These are phyloP conservation scores for Jacaranda copaia DNA, from an alignment of 257 asterid species.

Conservation along the genomic window DNA sequence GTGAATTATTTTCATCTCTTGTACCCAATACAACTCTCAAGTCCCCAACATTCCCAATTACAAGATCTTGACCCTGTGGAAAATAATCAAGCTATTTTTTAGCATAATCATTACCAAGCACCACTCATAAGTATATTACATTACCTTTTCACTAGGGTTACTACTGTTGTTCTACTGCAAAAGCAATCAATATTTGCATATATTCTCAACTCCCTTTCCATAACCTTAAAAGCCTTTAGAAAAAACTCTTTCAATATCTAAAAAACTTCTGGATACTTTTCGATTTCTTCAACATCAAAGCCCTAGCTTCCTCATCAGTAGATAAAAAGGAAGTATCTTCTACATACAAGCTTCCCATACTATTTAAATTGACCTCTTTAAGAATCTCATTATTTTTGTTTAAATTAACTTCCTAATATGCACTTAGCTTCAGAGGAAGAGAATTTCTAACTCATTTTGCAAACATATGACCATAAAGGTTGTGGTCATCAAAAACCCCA, in stretches of 20 bases:
- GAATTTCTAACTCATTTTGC: slow-evolving; percentile 86
- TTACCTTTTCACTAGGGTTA: slow-evolving; percentile 86
- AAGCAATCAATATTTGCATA: slow-evolving; percentile 68
- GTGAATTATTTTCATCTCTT: slow-evolving; percentile 61
- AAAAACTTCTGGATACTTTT: slow-evolving; percentile 57
- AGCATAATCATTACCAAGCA: slow-evolving; percentile 26
- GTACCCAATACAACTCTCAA: slow-evolving; percentile 87
- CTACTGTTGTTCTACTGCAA: slow-evolving; percentile 94
- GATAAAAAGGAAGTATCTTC: slow-evolving; percentile 52
- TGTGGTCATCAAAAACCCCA: slow-evolving; percentile 93
- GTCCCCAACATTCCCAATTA: slow-evolving; percentile 85
- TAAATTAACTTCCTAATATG: slow-evolving; percentile 66
- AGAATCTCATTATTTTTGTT: slow-evolving; percentile 60
- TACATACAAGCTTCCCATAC: slow-evolving; percentile 44
- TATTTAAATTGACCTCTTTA: slow-evolving; percentile 53
- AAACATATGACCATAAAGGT: slow-evolving; percentile 90
- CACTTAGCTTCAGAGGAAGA: slow-evolving; percentile 78
- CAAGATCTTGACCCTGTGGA: slow-evolving; percentile 73
- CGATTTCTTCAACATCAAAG: slow-evolving; percentile 53
- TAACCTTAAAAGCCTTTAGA: slow-evolving; percentile 73
- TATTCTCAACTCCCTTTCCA: slow-evolving; percentile 84
- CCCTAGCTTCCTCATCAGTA: slow-evolving; percentile 58
- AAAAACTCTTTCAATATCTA: slow-evolving; percentile 67
- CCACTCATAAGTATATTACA: not conserved
- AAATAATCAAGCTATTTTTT: slow-evolving; percentile 13